A percentile compares a stretch with the other conserved stretches of the same genome.
phyloP scores from a whole-genome alignment of 148 eudicot species.

The Amaranthus hypochondriacus region DNA sequence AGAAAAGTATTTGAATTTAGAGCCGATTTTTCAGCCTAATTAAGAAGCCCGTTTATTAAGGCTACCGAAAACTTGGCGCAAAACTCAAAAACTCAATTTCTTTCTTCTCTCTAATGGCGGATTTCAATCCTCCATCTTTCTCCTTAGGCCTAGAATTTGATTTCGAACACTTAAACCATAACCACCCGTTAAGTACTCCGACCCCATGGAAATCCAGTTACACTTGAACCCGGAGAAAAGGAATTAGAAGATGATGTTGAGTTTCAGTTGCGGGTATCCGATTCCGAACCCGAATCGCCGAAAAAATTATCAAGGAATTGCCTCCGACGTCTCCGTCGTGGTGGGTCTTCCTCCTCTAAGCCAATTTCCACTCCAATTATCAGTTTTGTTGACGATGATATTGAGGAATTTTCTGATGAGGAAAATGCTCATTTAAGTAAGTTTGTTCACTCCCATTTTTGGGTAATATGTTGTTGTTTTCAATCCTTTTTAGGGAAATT shows the following conservation, averaged over 20 bases:
- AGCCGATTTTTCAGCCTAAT: too few relatives aligned
- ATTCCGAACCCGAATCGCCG: conserved; percentile 27
- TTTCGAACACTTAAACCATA: conserved; percentile 35
- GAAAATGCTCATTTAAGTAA: conserved; percentile 38
- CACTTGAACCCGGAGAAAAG: neutral
- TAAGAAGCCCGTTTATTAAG: neutral
- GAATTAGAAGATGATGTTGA: conserved; percentile 29
- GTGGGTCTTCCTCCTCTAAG: conserved; percentile 28
- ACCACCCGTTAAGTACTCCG: conserved; percentile 20
- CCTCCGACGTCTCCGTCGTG: conserved; percentile 47
- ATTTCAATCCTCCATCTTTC: conserved; percentile 76
- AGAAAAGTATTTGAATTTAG: too few relatives aligned
- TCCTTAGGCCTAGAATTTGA: conserved; percentile 81
- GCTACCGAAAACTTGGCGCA: conserved; percentile 20
- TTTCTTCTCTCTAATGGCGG: conserved; percentile 37
- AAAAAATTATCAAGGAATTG: conserved; percentile 14
- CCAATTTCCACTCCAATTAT: conserved; percentile 16
- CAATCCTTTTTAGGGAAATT: neutral
- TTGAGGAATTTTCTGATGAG: conserved; percentile 72
- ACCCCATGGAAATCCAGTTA: neutral
- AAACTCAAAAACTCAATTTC: conserved; percentile 18
- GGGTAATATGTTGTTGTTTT: neutral
- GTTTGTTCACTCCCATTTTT: conserved; percentile 12
- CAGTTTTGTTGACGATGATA: conserved; percentile 51
- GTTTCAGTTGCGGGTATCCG: conserved; percentile 31